A percentile compares a stretch with the other conserved stretches of the same genome.
phyloP scores from a whole-genome alignment of 1,284 basidiomycete species.

The Apiotrichum domesticum region DNA sequence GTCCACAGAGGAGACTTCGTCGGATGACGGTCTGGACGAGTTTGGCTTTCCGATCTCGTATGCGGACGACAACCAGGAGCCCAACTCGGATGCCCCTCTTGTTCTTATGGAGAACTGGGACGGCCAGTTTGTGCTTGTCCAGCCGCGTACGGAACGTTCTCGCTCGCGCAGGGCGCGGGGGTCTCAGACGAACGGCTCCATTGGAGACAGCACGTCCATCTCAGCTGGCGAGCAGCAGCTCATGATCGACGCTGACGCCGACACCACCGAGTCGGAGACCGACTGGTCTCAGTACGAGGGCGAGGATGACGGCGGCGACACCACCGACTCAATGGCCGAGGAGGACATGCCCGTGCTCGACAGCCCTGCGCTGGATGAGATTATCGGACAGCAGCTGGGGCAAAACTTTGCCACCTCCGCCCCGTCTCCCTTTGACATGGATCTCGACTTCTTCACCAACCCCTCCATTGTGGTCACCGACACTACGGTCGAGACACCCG shows the following conservation, averaged over 20 bases:
- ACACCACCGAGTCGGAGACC: constrained; percentile 15
- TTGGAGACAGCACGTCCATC: constrained; percentile 30
- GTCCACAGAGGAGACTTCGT: constrained; percentile 26
- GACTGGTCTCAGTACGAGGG: constrained; percentile 33
- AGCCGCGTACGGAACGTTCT: constrained; percentile 28
- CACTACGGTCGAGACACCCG: constrained; percentile 17
- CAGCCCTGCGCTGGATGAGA: constrained; percentile 36
- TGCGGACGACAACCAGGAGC: constrained; percentile 9
- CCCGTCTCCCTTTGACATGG: too few species aligned
- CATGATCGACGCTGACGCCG: constrained; percentile 40
- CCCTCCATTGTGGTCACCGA: constrained; percentile 28
- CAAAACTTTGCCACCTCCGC: too few species aligned
- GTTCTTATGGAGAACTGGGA: constrained; percentile 47
- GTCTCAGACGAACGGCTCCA: constrained; percentile 27
- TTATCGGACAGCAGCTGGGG: constrained; percentile 28
- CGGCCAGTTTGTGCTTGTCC: constrained; percentile 42
- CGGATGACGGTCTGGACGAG: constrained; percentile 38
- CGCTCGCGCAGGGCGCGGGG: constrained; percentile 20
- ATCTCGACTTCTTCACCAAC: constrained; percentile 1
- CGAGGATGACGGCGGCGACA: constrained; percentile 40
- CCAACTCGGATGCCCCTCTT: constrained; percentile 21
- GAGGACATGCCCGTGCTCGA: constrained; percentile 46
- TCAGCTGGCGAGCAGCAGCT: constrained; percentile 32
- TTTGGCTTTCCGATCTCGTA: constrained; percentile 38
- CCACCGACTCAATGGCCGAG: constrained; percentile 45